phyloP scores from a whole-genome alignment of 805 yeast genomes.

The Komagataella pseudopastoris region DNA sequence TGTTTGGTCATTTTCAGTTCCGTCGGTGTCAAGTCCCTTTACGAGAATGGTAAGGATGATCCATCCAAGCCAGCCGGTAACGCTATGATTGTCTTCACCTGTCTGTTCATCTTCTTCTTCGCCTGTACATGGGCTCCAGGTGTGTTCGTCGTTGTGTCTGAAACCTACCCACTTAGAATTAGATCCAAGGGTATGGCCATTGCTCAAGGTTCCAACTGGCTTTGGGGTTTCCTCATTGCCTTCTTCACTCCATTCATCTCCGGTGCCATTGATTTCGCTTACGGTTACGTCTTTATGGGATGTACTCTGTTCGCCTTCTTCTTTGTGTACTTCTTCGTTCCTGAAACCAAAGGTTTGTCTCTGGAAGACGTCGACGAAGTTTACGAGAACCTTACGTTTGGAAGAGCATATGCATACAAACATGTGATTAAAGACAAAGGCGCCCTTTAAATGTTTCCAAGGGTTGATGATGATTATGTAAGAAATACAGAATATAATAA shows the following conservation, averaged over 20 bases:
- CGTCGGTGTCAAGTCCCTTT: slow-evolving; percentile 26
- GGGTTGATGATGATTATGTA: not conserved
- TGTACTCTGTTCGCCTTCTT: slow-evolving; percentile 42
- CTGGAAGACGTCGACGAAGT: slow-evolving; percentile 58
- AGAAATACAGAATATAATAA: too few species aligned
- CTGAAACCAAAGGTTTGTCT: slow-evolving; percentile 55
- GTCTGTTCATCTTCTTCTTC: slow-evolving; percentile 54
- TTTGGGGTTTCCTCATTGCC: slow-evolving; percentile 57
- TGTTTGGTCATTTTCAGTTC: slow-evolving; percentile 46
- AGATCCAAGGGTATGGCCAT: slow-evolving; percentile 58
- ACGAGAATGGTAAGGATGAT: slow-evolving; percentile 16
- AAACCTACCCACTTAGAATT: slow-evolving; percentile 51
- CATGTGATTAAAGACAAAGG: not conserved
- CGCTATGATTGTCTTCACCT: slow-evolving; percentile 37
- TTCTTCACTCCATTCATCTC: slow-evolving; percentile 49
- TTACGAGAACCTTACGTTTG: slow-evolving; percentile 15
- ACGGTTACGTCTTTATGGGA: slow-evolving; percentile 38
- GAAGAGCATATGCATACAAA: not conserved
- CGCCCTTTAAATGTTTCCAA: not conserved
- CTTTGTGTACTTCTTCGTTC: slow-evolving; percentile 42
- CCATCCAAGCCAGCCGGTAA: slow-evolving; percentile 22
- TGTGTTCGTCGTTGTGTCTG: slow-evolving; percentile 46
- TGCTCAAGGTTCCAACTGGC: slow-evolving; percentile 64
- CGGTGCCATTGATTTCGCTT: slow-evolving; percentile 32
- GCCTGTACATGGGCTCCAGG: slow-evolving; percentile 73